Conservation (phyloP, 2,329 filamentous ascomycete genomes). For the Zymoseptoria brevis region DNA sequence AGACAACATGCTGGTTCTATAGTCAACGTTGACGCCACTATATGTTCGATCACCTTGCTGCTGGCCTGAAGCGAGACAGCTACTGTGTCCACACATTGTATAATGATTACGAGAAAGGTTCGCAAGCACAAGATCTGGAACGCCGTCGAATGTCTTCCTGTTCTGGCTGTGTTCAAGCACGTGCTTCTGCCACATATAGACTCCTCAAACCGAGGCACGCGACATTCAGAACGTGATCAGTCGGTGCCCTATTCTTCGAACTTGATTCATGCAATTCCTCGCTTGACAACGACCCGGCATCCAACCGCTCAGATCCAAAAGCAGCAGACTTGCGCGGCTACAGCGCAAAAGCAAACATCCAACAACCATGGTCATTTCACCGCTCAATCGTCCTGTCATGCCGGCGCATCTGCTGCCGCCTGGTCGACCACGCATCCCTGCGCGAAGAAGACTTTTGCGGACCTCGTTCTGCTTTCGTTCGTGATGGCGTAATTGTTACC, state of each 20-base stretch:
- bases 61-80: not conserved
- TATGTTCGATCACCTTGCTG: not conserved
- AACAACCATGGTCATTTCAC: not conserved
- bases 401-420: not conserved
- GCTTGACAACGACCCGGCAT: not conserved
- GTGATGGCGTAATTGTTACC: constrained; percentile 90
- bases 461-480: constrained; percentile 61
- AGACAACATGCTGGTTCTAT: not conserved
- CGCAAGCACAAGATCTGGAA: not conserved
- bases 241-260: not conserved
- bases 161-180: not conserved
- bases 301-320: not conserved
- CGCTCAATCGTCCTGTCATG: not conserved
- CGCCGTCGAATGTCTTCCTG: not conserved
- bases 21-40: not conserved
- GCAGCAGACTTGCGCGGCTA: not conserved
- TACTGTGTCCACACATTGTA: not conserved
- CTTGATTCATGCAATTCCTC: not conserved
- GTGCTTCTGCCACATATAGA: not conserved
- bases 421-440: constrained; percentile 62
- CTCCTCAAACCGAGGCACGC: not conserved
- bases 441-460: constrained; percentile 80
- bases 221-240: not conserved
- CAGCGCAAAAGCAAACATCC: not conserved
- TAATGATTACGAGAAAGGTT: not conserved